A percentile compares a stretch with the other conserved stretches of the same genome.
Conservation (phyloP, 129 eudicot genomes). For the Tagetes erecta region DNA sequence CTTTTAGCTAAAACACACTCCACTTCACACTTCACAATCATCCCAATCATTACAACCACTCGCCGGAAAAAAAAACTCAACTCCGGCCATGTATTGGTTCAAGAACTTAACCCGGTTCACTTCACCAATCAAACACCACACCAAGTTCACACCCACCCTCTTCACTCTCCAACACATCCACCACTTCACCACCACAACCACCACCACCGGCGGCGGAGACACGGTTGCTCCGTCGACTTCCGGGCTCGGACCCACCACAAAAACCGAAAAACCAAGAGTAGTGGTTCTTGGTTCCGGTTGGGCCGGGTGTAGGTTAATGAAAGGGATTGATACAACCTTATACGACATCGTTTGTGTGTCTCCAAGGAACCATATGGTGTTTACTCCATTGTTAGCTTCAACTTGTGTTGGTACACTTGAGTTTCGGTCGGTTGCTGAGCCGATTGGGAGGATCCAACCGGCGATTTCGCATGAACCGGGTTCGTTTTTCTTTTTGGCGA, state of each 20-base stretch:
- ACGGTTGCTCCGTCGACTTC: slow-evolving; percentile 26
- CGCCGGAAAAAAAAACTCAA: not conserved
- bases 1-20: slow-evolving; percentile 3
- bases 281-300: slow-evolving; percentile 95
- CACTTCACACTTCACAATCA: not conserved
- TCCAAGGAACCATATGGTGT: slow-evolving; percentile 98
- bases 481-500: slow-evolving; percentile 78
- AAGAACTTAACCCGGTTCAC: slow-evolving; percentile 46
- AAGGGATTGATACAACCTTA: slow-evolving; percentile 68
- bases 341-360: slow-evolving; percentile 94
- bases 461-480: slow-evolving; percentile 87
- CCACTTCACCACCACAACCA: slow-evolving; percentile 29
- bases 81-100: slow-evolving; percentile 52
- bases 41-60: not conserved
- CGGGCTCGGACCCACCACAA: slow-evolving; percentile 65
- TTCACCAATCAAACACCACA: slow-evolving; percentile 21
- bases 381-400: slow-evolving; percentile 88
- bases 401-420: slow-evolving; percentile 98
- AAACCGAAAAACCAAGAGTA: slow-evolving; percentile 77
- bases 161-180: slow-evolving; percentile 33
- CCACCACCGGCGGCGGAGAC: not conserved
- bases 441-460: slow-evolving; percentile 91
- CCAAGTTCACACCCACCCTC: slow-evolving; percentile 30
- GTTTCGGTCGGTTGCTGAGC: slow-evolving; percentile 96
- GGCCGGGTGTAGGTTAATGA: slow-evolving; percentile 95